phyloP scores from a whole-genome alignment of 148 eudicot genomes.

The Oxyria digyna region DNA sequence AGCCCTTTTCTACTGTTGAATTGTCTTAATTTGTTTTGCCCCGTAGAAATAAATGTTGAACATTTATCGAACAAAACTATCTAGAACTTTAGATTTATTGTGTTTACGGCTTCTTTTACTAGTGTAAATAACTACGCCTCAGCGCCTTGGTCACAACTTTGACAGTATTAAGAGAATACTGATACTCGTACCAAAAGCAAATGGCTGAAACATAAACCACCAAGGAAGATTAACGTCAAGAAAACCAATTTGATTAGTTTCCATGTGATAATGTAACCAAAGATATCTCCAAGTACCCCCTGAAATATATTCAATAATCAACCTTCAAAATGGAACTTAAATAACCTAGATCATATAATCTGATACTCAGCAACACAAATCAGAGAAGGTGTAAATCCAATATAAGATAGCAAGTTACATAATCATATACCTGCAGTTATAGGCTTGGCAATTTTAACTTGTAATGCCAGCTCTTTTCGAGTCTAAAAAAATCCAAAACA shows the following conservation, averaged over 20 bases:
- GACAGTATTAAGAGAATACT: background rate
- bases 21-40: background rate
- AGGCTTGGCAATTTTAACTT: slow-evolving; percentile 78
- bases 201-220: background rate
- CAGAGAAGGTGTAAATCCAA: background rate
- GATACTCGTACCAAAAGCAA: background rate
- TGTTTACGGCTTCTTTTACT: background rate
- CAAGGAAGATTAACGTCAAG: background rate
- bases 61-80: background rate
- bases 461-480: slow-evolving; percentile 41
- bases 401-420: background rate
- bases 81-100: background rate
- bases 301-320: background rate
- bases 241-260: background rate
- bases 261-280: background rate
- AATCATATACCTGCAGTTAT: slow-evolving; percentile 54
- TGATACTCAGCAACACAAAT: background rate
- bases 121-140: background rate
- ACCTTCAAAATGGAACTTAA: background rate
- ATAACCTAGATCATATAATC: background rate
- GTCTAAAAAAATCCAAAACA: slow-evolving; percentile 30
- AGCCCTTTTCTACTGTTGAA: background rate
- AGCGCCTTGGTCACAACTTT: background rate
- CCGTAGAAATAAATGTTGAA: background rate
- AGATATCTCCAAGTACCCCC: background rate